phyloP scores from a whole-genome alignment of 768 basidiomycete species.

The Boletus fagicola region DNA sequence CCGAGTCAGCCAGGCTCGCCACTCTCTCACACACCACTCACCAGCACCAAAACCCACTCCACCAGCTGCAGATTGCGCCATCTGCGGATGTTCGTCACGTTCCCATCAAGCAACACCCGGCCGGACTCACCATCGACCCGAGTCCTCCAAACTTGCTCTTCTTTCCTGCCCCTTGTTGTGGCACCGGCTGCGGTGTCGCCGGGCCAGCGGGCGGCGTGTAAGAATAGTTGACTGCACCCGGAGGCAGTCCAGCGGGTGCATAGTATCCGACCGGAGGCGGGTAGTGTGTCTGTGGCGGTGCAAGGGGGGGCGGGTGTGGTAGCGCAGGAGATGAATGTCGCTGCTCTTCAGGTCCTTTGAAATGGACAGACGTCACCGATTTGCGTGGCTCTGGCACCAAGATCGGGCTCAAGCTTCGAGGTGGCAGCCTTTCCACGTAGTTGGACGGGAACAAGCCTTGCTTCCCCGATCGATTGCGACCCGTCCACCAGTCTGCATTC shows the following conservation, averaged over 20 bases:
- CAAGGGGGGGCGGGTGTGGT: conserved; percentile 14
- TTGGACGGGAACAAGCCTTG: conserved; percentile 78
- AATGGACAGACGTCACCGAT: conserved; percentile 8
- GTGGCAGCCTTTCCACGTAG: conserved; percentile 62
- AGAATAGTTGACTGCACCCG: conserved; percentile 9
- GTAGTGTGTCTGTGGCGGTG: conserved; percentile 18
- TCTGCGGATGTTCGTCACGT: conserved; percentile 16
- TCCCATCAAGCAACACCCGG: background rate
- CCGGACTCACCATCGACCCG: conserved; percentile 36
- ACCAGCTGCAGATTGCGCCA: conserved; percentile 35
- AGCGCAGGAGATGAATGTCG: conserved; percentile 20
- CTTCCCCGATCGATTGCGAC: conserved; percentile 53
- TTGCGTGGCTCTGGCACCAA: conserved; percentile 25
- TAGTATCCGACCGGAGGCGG: conserved; percentile 17
- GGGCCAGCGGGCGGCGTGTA: conserved; percentile 34
- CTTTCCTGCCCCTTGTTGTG: conserved; percentile 33
- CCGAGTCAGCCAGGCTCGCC: background rate
- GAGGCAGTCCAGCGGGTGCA: conserved; percentile 15
- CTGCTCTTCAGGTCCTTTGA: conserved; percentile 10
- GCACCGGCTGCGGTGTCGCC: conserved; percentile 37
- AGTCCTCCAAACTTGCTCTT: conserved; percentile 39
- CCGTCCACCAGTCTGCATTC: conserved; percentile 91
- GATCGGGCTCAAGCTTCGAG: conserved; percentile 19
- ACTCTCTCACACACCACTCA: conserved; percentile 11
- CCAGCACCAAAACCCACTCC: conserved; percentile 51